Percentiles rank a stretch among this genome's conserved stretches.
Conservation (phyloP, 495 filamentous ascomycete genomes). For the Neurospora sp. region DNA sequence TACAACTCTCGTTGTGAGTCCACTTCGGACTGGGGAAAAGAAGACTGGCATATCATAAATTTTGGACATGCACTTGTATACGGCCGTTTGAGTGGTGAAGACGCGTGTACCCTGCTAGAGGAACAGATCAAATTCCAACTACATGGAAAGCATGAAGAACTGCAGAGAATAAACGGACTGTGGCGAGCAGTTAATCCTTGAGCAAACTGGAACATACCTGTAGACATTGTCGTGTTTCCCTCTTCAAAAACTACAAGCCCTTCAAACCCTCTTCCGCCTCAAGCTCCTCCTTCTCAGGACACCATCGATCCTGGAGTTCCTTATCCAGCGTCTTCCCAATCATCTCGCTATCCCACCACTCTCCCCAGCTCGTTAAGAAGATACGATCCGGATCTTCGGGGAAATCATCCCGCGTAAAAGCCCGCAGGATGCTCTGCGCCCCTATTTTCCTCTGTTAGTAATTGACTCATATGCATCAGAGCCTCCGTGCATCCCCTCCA, state of each 20-base stretch:
- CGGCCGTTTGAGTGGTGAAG: not conserved
- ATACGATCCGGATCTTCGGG: slow-evolving; percentile 36
- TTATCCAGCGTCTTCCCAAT: slow-evolving; percentile 26
- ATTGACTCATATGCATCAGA: not conserved
- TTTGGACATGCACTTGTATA: not conserved
- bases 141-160: not conserved
- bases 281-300: slow-evolving; percentile 29
- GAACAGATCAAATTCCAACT: not conserved
- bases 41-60: not conserved
- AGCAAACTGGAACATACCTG: not conserved
- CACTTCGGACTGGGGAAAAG: not conserved
- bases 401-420: slow-evolving; percentile 31
- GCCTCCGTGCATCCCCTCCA: not conserved
- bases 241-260: not conserved
- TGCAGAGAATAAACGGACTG: not conserved
- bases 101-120: not conserved
- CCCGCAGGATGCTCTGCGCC: slow-evolving; percentile 28
- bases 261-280: slow-evolving; percentile 27
- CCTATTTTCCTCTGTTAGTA: slow-evolving; percentile 10
- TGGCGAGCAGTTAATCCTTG: not conserved
- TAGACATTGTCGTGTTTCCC: not conserved
- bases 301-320: slow-evolving; percentile 35
- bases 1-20: too few relatives aligned
- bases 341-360: slow-evolving; percentile 38
- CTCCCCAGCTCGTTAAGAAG: slow-evolving; percentile 38